phyloP scores from a whole-genome alignment of 2,329 filamentous ascomycete genomes.

The Verticillium longisporum region DNA sequence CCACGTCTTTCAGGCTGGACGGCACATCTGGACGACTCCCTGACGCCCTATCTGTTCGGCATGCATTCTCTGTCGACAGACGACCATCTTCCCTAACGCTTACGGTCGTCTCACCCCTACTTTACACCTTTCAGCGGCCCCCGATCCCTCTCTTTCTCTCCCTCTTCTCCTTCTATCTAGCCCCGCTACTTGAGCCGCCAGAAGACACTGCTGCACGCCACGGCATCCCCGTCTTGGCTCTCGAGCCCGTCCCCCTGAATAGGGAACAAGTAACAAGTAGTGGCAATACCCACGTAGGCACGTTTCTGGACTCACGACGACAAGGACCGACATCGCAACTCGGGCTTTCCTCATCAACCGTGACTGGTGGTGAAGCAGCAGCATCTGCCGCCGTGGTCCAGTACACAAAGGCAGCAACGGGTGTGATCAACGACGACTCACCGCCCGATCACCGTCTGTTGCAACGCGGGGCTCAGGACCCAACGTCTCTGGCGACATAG shows the following conservation, averaged over 20 bases:
- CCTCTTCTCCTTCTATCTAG: not conserved
- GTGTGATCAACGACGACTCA: not conserved
- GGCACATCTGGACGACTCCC: not conserved
- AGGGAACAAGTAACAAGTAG: not conserved
- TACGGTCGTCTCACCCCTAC: not conserved
- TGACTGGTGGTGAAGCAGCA: not conserved
- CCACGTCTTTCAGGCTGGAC: not conserved
- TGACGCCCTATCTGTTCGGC: not conserved
- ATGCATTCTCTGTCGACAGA: not conserved
- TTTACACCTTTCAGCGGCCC: no score
- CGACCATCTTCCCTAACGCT: not conserved
- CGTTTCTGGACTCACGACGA: not conserved
- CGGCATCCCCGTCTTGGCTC: not conserved
- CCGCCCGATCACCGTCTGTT: not conserved
- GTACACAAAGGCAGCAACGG: no score
- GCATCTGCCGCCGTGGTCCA: not conserved
- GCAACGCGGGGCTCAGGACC: not conserved
- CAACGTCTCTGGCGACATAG: not conserved
- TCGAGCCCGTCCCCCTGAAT: not conserved
- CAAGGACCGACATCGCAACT: not conserved
- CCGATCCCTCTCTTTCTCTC: no score
- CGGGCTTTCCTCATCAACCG: not conserved
- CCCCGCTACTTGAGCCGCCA: not conserved
- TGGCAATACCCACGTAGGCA: not conserved
- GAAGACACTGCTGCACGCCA: not conserved